phyloP scores from a whole-genome alignment of 805 yeast species.

The Suhomyces kilbournensis region DNA sequence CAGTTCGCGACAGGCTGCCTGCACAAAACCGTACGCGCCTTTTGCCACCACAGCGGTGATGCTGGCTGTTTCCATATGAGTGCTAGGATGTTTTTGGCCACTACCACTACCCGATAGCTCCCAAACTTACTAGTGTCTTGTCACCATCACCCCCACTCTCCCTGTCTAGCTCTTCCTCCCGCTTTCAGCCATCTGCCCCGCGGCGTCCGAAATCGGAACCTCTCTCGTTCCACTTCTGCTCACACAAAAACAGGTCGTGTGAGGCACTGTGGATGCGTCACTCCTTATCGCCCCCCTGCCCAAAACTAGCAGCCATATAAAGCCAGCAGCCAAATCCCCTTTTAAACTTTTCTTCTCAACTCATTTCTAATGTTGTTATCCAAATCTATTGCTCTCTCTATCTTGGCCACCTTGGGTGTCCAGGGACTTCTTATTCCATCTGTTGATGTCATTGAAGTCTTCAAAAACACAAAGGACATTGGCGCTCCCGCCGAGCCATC shows the following conservation, averaged over 20 bases:
- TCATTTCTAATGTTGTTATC: slow-evolving; percentile 27
- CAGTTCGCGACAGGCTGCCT: not conserved
- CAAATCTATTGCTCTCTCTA: slow-evolving; percentile 41
- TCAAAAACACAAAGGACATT: slow-evolving; percentile 8
- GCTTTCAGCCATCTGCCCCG: too few species aligned
- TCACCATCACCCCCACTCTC: too few species aligned
- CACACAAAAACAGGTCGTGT: slow-evolving; percentile 1
- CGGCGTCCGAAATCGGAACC: not conserved
- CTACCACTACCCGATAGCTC: too few species aligned
- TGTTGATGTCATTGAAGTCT: slow-evolving; percentile 24
- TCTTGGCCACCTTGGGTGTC: slow-evolving; percentile 40
- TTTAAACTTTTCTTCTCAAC: not conserved
- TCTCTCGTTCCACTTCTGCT: not conserved
- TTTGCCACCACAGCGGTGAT: not conserved
- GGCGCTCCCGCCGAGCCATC: slow-evolving; percentile 4
- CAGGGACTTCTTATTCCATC: slow-evolving; percentile 30
- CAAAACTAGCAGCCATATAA: not conserved
- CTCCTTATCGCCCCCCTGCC: slow-evolving; percentile 6
- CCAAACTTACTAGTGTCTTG: too few species aligned
- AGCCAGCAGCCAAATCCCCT: slow-evolving; percentile 1
- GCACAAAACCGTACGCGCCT: not conserved
- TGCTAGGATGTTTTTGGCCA: too few species aligned
- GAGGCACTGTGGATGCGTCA: slow-evolving; percentile 4
- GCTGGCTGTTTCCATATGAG: too few species aligned
- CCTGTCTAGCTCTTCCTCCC: not conserved